Evolutionary conservation across 2,329 filamentous ascomycete species (phyloP), one percentile per base, ranked within the genome.

Genomic region (Didymellaceae sp.): DNA sequence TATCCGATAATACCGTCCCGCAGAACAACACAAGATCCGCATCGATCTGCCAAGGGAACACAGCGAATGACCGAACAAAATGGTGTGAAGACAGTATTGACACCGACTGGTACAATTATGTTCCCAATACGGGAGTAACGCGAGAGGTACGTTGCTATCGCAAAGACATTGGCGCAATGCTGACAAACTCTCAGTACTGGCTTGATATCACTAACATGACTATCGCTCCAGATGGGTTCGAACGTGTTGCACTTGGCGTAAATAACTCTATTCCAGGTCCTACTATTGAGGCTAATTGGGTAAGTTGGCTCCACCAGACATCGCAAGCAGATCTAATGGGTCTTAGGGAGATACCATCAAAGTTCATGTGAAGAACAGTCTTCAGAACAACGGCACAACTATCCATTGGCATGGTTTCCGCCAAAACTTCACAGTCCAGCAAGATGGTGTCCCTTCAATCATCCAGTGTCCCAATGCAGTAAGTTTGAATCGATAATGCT

Each of bases 361-460:
- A 28, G 45, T 63, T 4, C 43, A 57, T 22, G 66, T 77, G 10
- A 63, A 61, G 24, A 72, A 73, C 42, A 59, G 54, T n/a, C 56
- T 73, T 6, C 14, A 17, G 8, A 59, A 74, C 44, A 77, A 80
- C 44, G 78, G 77, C 21, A 80, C 77, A 6, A 61, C 69, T 8
- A 73, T 81, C n/a, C 79, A 81, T 57, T 81, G 75, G 71, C 79
- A 82, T 49, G 79, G 79, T 0, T 57, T 81, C 18, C 67, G 75
- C 13, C 75, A 78, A 54, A 46, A 68, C 3, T 42, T 83, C 17
- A 86, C 83, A 0, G 82, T 78, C 8, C 77, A 86, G 40, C 90
- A 91, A 85, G 89, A 93, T 69, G 89, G 89, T 7, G 78, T 87
- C 38, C 91, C 91, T 86, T 88, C 91, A 67, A 88, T 90, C 0